A percentile compares a stretch with the other conserved stretches of the same genome.
phyloP scores from a whole-genome alignment of 495 filamentous ascomycete genomes.

The Amniculicola lignicola region DNA sequence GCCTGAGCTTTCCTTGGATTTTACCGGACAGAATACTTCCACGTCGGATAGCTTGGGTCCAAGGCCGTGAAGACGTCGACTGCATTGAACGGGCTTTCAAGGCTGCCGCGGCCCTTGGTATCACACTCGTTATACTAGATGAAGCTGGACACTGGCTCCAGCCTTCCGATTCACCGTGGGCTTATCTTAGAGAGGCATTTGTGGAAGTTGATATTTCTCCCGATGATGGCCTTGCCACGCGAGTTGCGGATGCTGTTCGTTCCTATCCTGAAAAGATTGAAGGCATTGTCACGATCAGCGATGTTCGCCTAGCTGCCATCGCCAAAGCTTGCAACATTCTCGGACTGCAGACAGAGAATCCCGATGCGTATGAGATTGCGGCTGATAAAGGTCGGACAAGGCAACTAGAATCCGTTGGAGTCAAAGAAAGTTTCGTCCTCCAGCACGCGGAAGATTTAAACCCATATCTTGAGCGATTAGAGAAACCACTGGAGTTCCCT shows the following conservation, averaged over 20 bases:
- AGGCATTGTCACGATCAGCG: constrained; percentile 12
- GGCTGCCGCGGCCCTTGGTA: constrained; percentile 46
- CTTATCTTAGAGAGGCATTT: constrained; percentile 42
- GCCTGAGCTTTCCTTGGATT: constrained; percentile 36
- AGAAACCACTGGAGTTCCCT: constrained; percentile 38
- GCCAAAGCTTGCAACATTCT: constrained; percentile 5
- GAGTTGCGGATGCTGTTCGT: constrained; percentile 1
- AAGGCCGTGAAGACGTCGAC: constrained; percentile 27
- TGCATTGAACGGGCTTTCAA: constrained; percentile 1
- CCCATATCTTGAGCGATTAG: neutral
- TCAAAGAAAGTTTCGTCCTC: constrained; percentile 29
- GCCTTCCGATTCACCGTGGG: constrained; percentile 36
- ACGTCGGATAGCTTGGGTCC: constrained; percentile 2
- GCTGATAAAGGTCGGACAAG: constrained; percentile 48
- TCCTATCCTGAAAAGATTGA: constrained; percentile 3
- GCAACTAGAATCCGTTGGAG: constrained; percentile 38
- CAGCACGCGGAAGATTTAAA: constrained; percentile 8
- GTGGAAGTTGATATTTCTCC: constrained; percentile 28
- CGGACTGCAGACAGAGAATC: constrained; percentile 39
- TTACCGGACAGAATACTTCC: neutral
- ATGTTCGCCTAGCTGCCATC: neutral
- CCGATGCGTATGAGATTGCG: constrained; percentile 43
- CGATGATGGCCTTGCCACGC: neutral
- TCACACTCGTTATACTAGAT: constrained; percentile 50
- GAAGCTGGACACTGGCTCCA: constrained; percentile 49